Conservation (phyloP, 495 filamentous ascomycete genomes). For the Xylaria cubensis region DNA sequence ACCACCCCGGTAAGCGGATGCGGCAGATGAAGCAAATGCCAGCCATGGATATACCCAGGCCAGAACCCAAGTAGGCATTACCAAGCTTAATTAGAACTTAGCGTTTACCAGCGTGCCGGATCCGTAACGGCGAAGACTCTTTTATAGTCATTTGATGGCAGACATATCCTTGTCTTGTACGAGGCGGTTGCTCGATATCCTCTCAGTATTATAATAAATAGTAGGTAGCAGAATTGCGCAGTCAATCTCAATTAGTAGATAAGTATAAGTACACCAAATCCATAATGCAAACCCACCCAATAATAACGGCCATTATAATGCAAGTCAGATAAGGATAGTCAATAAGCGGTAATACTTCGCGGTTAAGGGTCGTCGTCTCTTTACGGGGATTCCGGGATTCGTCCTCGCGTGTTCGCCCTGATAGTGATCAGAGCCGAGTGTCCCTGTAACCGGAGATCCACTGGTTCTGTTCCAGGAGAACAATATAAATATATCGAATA, state of each 20-base stretch:
- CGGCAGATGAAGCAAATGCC: constrained; percentile 14
- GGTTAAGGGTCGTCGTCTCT: not conserved
- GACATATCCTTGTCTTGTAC: not conserved
- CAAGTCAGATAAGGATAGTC: not conserved
- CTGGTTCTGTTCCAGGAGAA: not conserved
- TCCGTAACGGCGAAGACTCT: not conserved
- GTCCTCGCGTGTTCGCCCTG: not conserved
- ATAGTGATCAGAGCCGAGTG: not conserved
- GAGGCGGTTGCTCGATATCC: not conserved
- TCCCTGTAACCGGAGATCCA: not conserved
- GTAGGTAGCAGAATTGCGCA: not conserved
- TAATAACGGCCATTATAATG: not conserved
- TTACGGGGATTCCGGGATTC: not conserved
- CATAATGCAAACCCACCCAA: no score
- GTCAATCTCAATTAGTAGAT: not conserved
- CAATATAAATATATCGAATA: not conserved
- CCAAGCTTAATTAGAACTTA: not conserved
- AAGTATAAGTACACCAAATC: not conserved
- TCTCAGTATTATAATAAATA: not conserved
- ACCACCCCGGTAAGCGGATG: constrained; percentile 10
- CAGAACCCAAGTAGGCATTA: not conserved
- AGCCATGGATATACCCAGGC: not conserved
- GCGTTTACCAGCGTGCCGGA: not conserved
- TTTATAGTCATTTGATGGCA: not conserved
- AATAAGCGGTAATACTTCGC: not conserved